Percentiles rank a stretch among this genome's conserved stretches.
These are phyloP conservation scores for Gaultheria prostrata DNA, from an alignment of 148 eudicot genomes.

Conservation along the genomic window DNA sequence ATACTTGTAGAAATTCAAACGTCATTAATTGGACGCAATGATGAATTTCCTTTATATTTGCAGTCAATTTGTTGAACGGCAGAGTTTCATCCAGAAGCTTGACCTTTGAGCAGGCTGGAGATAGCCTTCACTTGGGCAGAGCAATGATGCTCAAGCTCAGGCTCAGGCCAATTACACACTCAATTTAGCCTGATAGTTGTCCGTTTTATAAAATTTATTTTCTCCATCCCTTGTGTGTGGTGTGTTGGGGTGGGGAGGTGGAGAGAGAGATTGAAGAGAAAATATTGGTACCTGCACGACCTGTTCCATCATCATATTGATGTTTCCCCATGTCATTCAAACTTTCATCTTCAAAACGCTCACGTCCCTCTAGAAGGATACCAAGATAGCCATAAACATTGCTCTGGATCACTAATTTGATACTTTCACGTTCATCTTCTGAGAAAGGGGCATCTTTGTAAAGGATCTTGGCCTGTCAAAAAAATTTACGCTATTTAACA, in stretches of 20 bases:
- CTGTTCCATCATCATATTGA: conserved; percentile 31
- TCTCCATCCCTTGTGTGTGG: background rate
- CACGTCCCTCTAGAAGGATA: conserved; percentile 92
- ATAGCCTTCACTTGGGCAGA: conserved; percentile 9
- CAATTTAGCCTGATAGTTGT: background rate
- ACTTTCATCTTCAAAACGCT: conserved; percentile 91
- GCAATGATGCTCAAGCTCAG: conserved; percentile 2
- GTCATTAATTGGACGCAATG: background rate
- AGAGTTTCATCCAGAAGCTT: conserved; percentile 5
- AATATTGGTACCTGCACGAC: conserved; percentile 16
- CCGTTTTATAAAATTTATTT: background rate
- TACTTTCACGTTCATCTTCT: conserved; percentile 79
- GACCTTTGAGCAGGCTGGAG: background rate
- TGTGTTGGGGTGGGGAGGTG: background rate
- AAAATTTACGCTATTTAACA: background rate
- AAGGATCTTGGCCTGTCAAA: conserved; percentile 78
- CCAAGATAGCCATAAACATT: conserved; percentile 89
- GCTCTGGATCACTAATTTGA: conserved; percentile 82
- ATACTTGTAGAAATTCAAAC: background rate
- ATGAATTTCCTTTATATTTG: background rate
- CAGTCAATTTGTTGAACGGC: background rate
- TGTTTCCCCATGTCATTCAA: conserved; percentile 34
- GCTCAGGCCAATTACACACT: background rate
- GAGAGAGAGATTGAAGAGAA: background rate
- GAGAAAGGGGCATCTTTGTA: conserved; percentile 78